A percentile compares a stretch with the other conserved stretches of the same genome.
These are phyloP conservation scores for Hypseocharis bilobata DNA, from an alignment of 441 rosid genomes.

Conservation along the genomic window DNA sequence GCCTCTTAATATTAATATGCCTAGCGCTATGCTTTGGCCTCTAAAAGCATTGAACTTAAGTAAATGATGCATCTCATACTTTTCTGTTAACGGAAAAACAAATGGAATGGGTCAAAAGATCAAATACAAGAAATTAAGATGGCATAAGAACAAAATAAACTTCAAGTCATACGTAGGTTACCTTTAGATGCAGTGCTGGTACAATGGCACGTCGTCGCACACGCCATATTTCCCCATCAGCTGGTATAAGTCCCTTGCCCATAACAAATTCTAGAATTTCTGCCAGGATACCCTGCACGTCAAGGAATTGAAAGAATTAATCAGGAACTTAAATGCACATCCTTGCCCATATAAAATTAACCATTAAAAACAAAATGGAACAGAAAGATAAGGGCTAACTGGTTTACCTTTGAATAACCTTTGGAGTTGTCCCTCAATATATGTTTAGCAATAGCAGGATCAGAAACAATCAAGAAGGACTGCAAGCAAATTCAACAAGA, in stretches of 20 bases:
- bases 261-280: conserved; percentile 95
- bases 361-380: not conserved
- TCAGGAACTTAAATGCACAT: not conserved
- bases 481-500: conserved; percentile 26
- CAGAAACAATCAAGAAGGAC: conserved; percentile 89
- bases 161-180: conserved; percentile 15
- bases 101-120: not conserved
- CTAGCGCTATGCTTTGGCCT: not conserved
- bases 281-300: conserved; percentile 72
- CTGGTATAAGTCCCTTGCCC: conserved; percentile 97
- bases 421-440: conserved; percentile 77
- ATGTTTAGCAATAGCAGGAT: conserved; percentile 86
- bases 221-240: conserved; percentile 96
- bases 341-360: conserved; percentile 1
- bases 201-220: conserved; percentile 84
- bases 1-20: too few relatives aligned
- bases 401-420: conserved; percentile 72
- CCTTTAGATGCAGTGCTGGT: conserved; percentile 93
- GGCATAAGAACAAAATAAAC: not conserved
- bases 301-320: conserved; percentile 14
- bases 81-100: not conserved
- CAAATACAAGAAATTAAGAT: not conserved
- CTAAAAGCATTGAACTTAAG: not conserved
- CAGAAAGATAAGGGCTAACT: not conserved
- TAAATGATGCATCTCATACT: not conserved